Conservation (phyloP, 768 basidiomycete species). For the Crucibulum laeve region DNA sequence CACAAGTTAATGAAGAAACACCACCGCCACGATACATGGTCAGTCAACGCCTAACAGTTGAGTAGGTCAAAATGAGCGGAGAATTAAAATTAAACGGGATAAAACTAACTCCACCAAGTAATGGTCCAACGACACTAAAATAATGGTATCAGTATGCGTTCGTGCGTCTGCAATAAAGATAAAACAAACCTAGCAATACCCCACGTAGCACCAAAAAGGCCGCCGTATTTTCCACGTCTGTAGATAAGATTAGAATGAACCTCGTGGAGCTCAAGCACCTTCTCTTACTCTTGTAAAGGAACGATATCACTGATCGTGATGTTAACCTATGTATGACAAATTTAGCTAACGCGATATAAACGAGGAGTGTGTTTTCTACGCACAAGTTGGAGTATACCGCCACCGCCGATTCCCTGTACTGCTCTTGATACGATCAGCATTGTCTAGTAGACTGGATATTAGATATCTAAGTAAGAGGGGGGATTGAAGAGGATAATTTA, state of each 20-base stretch:
- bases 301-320: constrained; percentile 85
- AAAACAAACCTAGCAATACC: constrained; percentile 47
- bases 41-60: constrained; percentile 65
- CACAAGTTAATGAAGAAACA: constrained; percentile 78
- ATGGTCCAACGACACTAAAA: constrained; percentile 63
- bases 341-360: not conserved
- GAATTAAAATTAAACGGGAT: not conserved
- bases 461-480: not conserved
- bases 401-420: constrained; percentile 81
- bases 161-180: not conserved
- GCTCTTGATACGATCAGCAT: constrained; percentile 78
- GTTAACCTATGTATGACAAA: constrained; percentile 36
- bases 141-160: constrained; percentile 1
- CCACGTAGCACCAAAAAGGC: constrained; percentile 76
- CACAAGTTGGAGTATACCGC: constrained; percentile 72
- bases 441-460: constrained; percentile 22
- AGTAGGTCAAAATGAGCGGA: constrained; percentile 3
- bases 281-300: constrained; percentile 64
- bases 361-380: constrained; percentile 6
- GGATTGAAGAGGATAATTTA: constrained; percentile 12
- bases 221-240: constrained; percentile 77
- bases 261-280: not conserved
- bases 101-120: constrained; percentile 71
- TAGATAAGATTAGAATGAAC: constrained; percentile 2
- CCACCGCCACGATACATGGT: constrained; percentile 82